Conservation (phyloP, 106 monocot genomes). For the Triglochin maritima region DNA sequence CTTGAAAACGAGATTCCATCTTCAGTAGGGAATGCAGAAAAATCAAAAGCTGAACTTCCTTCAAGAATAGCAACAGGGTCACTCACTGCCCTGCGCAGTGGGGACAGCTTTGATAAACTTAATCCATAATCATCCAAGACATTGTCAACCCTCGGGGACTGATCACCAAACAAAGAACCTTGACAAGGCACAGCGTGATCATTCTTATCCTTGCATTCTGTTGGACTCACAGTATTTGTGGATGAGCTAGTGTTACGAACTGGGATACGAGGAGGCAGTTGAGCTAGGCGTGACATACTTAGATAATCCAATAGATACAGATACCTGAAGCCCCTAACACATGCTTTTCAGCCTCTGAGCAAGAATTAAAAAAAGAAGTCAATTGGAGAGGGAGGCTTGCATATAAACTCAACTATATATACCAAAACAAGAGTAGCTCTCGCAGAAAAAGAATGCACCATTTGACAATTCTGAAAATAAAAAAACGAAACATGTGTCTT, state of each 20-base stretch:
- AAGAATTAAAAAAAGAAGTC: too few species aligned
- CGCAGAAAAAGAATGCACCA: too few species aligned
- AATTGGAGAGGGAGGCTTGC: too few species aligned
- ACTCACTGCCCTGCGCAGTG: constrained; percentile 62
- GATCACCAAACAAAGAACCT: constrained; percentile 38
- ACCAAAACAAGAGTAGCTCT: too few species aligned
- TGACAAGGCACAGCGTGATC: constrained; percentile 32
- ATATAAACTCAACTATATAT: too few species aligned
- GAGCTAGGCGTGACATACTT: constrained; percentile 52
- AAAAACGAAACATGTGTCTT: too few species aligned
- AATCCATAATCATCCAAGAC: constrained; percentile 30
- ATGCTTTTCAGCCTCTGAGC: too few species aligned
- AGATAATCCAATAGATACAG: not conserved
- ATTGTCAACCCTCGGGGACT: constrained; percentile 63
- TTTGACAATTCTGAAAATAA: too few species aligned
- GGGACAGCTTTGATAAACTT: constrained; percentile 9
- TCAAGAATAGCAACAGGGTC: constrained; percentile 56
- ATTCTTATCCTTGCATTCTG: constrained; percentile 3
- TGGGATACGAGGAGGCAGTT: constrained; percentile 75
- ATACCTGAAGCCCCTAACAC: too few species aligned
- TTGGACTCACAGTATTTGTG: constrained; percentile 1
- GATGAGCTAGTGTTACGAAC: constrained; percentile 17
- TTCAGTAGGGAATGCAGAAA: constrained; percentile 5
- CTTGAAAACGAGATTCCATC: constrained; percentile 7
- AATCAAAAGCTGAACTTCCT: constrained; percentile 13